Conservation (phyloP, 2,329 filamentous ascomycete genomes). For the Diaporthe destruens region DNA sequence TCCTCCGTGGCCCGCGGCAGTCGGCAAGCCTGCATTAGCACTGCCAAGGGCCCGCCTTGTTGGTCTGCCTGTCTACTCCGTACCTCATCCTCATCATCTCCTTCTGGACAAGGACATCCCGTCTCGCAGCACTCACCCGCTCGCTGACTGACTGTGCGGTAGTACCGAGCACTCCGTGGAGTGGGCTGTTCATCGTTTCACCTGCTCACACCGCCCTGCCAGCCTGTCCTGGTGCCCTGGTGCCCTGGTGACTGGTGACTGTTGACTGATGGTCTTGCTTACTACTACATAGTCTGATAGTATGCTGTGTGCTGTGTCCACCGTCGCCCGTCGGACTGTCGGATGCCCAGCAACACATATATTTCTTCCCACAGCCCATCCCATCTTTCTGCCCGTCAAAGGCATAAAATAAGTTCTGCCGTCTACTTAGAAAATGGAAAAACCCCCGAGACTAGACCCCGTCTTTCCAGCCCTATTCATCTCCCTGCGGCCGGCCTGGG, state of each 20-base stretch:
- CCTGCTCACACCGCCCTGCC: constrained; percentile 24
- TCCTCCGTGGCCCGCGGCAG: too few species aligned
- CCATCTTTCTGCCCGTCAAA: background rate
- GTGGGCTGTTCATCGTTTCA: constrained; percentile 27
- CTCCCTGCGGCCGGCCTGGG: background rate
- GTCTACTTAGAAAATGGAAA: constrained; percentile 20
- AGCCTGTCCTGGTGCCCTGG: too few species aligned
- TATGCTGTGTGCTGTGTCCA: background rate
- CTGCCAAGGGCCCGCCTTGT: constrained; percentile 26
- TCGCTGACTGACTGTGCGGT: background rate
- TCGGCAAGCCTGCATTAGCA: constrained; percentile 29
- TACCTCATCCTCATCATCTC: constrained; percentile 24
- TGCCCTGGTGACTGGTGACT: background rate
- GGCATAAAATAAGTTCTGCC: constrained; percentile 5
- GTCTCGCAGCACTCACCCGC: background rate
- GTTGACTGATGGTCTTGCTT: constrained; percentile 14
- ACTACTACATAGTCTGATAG: background rate
- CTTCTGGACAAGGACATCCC: constrained; percentile 25
- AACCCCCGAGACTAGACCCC: constrained; percentile 20
- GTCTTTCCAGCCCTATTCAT: constrained; percentile 16
- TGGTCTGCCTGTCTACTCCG: background rate
- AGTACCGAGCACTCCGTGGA: too few species aligned
- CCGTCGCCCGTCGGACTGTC: background rate
- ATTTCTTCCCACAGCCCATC: background rate
- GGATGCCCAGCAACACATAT: background rate